These are phyloP conservation scores for Ophiostoma sp. DNA, from an alignment of 2,329 filamentous ascomycete genomes.

Conservation along the genomic window DNA sequence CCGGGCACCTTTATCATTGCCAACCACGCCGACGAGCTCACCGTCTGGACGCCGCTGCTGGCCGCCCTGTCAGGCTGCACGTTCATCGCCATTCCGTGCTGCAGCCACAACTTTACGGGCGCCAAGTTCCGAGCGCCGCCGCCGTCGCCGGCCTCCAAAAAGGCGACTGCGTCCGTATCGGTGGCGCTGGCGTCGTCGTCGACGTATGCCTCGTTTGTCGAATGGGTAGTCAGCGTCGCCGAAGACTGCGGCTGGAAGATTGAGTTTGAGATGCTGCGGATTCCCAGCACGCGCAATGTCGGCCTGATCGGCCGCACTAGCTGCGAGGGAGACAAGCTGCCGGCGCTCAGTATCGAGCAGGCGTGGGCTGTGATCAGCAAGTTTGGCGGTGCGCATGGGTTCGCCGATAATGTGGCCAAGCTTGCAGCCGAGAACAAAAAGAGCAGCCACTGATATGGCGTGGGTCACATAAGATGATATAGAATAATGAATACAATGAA, in stretches of 20 bases:
- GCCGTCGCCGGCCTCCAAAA: constrained; percentile 43
- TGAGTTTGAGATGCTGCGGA: constrained; percentile 81
- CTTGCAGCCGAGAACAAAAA: constrained; percentile 21
- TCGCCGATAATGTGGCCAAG: constrained; percentile 46
- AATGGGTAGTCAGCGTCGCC: constrained; percentile 68
- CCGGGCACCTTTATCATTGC: constrained; percentile 83
- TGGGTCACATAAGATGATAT: neutral
- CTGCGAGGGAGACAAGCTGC: constrained; percentile 25
- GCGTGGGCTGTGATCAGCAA: constrained; percentile 40
- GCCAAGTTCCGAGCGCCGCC: constrained; percentile 63
- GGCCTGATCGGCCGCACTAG: constrained; percentile 64
- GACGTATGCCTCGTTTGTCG: constrained; percentile 76
- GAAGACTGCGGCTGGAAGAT: constrained; percentile 66
- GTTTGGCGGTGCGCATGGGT: constrained; percentile 54
- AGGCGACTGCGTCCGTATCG: constrained; percentile 48
- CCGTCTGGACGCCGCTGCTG: constrained; percentile 89
- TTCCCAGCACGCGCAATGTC: constrained; percentile 86
- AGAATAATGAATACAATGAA: neutral
- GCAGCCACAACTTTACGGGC: constrained; percentile 80
- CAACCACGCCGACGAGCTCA: constrained; percentile 95
- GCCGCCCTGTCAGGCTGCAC: constrained; percentile 69
- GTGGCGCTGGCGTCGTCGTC: constrained; percentile 50
- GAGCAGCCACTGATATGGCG: constrained; percentile 15
- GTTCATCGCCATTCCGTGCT: constrained; percentile 93
- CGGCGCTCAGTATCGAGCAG: constrained; percentile 30